These are phyloP conservation scores for Pleurotus ostreatus DNA, from an alignment of 768 basidiomycete genomes.

Conservation along the genomic window DNA sequence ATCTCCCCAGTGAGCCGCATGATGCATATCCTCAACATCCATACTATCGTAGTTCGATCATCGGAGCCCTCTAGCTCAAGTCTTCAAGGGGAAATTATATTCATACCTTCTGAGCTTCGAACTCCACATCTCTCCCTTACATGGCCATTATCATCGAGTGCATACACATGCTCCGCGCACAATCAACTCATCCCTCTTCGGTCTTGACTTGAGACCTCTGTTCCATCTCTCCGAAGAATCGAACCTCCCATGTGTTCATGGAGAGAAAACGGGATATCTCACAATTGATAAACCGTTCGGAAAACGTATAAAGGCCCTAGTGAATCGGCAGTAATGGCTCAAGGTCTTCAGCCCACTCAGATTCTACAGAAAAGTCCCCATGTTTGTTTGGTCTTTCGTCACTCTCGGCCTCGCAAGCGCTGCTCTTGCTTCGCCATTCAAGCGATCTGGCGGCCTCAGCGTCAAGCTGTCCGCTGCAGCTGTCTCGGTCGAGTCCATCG, in stretches of 20 bases:
- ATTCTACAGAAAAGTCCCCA: slow-evolving; percentile 3
- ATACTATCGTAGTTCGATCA: too few species aligned
- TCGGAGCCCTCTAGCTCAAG: too few species aligned
- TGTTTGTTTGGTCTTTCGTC: slow-evolving; percentile 25
- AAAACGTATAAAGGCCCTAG: neutral
- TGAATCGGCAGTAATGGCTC: neutral
- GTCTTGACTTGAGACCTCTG: neutral
- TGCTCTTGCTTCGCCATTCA: slow-evolving; percentile 27
- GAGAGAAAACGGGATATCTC: neutral
- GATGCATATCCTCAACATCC: too few species aligned
- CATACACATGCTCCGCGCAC: neutral
- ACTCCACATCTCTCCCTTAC: too few species aligned
- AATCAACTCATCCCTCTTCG: neutral
- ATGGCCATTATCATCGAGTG: neutral
- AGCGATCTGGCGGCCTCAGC: slow-evolving; percentile 25
- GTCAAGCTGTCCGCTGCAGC: slow-evolving; percentile 26
- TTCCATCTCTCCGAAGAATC: neutral
- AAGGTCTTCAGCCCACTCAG: neutral
- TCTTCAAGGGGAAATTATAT: too few species aligned
- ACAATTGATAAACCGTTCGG: neutral
- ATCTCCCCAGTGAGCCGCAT: too few species aligned
- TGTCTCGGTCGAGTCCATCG: slow-evolving; percentile 28
- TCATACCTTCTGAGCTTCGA: too few species aligned
- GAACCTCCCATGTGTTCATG: neutral
- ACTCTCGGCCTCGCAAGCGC: slow-evolving; percentile 22